Base-by-base conservation (phyloP, 148 eudicot species). In the Persicaria maculosa region DNA sequence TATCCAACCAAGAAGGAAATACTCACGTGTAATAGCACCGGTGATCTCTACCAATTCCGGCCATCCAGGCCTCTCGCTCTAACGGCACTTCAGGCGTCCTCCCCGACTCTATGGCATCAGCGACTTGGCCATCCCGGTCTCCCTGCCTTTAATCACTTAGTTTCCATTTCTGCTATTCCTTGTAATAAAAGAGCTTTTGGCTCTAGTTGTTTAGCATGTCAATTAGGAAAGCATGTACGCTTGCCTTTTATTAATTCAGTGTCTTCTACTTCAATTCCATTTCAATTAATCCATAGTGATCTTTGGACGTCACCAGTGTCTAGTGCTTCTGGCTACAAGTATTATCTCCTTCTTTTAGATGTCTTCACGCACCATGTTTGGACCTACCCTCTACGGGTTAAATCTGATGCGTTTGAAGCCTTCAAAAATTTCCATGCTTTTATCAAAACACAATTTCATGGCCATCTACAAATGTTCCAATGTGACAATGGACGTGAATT, bases 271-370 rank as follows among this genome's bases (percentile, higher is more conserved):
- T 22, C 10, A 17, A 12, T 3, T 0, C 55, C 74, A 7, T 47
- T 71, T 47, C 17, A 71, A 7, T 7, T 71, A 1, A 6, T 47
- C 1, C 74, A 47, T 71, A 5, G 57, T 48, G 57, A 71, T 9
- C 50, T 20, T 9, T 71, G 73, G 73, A 46, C 31, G 0, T 71
- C 73, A 46, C 73, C 73, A 44, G 4, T 71, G 6, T 4, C 2
- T 6, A 71, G 73, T 45, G 16, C 17, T 20, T 16, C 19, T 4
- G 54, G 55, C 6, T 47, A 20, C 0, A 9, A 48, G 47, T 71
- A 71, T 48, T 71, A 15, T 11, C 73, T 71, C 19, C 9, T 71
- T 9, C 11, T 71, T 1, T 17, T 71, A n/a, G 73, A 71, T 22
- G 15, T 48, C 47, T 71, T 6, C 43, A 17, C 57, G 7, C 55